phyloP scores from a whole-genome alignment of 169 alveolate genomes.

The Eimeria necatrix region DNA sequence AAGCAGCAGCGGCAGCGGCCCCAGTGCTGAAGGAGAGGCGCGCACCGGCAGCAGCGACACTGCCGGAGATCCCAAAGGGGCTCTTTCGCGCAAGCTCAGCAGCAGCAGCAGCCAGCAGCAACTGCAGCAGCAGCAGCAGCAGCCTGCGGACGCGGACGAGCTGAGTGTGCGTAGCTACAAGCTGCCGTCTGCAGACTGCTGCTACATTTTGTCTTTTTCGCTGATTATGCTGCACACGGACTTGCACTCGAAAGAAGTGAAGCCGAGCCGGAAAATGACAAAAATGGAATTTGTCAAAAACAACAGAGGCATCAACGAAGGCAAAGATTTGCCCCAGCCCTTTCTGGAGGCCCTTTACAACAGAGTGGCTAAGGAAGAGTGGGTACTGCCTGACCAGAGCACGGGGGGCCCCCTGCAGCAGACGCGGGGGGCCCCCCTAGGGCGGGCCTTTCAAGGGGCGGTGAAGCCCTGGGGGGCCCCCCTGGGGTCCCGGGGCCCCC shows the following conservation, averaged over 20 bases:
- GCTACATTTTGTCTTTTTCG: slow-evolving; percentile 93
- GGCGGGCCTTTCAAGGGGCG: not conserved
- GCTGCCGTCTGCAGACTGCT: slow-evolving; percentile 91
- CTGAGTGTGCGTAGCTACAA: not conserved
- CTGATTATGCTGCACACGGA: slow-evolving; percentile 95
- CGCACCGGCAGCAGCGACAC: not conserved
- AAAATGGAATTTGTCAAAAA: slow-evolving; percentile 83
- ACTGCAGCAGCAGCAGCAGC: slow-evolving; percentile 12
- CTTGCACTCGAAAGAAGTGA: slow-evolving; percentile 92
- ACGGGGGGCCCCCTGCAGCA: not conserved
- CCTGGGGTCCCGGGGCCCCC: not conserved
- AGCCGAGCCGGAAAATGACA: slow-evolving; percentile 83
- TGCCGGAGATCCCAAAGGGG: not conserved
- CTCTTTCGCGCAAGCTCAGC: not conserved
- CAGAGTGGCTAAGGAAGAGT: slow-evolving; percentile 79
- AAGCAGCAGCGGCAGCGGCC: slow-evolving; percentile 38
- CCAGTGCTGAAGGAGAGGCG: slow-evolving; percentile 4
- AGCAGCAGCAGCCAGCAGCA: not conserved
- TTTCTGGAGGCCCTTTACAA: slow-evolving; percentile 82
- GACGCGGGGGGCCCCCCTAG: not conserved
- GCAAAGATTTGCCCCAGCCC: slow-evolving; percentile 83
- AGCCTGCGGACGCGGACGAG: not conserved
- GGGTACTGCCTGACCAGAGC: slow-evolving; percentile 60
- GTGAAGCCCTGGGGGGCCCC: not conserved
- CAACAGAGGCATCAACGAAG: slow-evolving; percentile 86